Base-by-base conservation (phyloP, 805 yeast genomes). In the Hagleromyces aurorensis region DNA sequence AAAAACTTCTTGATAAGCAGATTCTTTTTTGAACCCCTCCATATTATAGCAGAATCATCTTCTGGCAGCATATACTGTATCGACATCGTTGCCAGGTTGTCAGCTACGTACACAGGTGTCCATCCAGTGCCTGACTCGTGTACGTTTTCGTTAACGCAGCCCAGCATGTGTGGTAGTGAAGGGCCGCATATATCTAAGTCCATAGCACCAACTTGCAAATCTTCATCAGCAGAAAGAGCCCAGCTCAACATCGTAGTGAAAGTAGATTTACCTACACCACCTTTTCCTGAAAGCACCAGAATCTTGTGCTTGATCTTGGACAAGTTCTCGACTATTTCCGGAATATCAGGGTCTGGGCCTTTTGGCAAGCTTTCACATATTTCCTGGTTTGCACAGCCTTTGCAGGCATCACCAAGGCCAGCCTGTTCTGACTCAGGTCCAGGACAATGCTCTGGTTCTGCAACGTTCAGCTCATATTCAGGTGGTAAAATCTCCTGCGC, bases 131-230 rank as follows among this genome's bases (percentile, higher is more conserved):
- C 84, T 0, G 96, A 84, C 36, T 84, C 77, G 57, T 91, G 97
- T 2, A 91, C 69, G 16, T 75, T 68, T 49, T 87, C 96, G 13
- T 83, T 81, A 38, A 74, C 78, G 5, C 93, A 87, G 2, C 98
- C 97, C 37, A 91, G 65, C 94, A 91, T 91, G 35, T 79, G 70
- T 0, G 98, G 97, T 43, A 91, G 64, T 2, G 96, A 86, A 0
- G 99, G 99, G 0, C 99, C 99, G 59, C 98, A 91, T 20, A 91
- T 85, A 61, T 91, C 99, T 33, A 91, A 62, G 57, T 91, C 99
- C 91, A 91, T 83, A 20, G 94, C 89, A 3, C 97, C 99, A 7
- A 91, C 78, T 52, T 91, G 97, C 16, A 79, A 50, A 21, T 73
- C 78, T 33, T 73, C 80, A 48, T 77, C 79, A 1, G 86, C 78